Base-by-base conservation (phyloP, 2,329 filamentous ascomycete species). In the Aspergillus carbonarius region DNA sequence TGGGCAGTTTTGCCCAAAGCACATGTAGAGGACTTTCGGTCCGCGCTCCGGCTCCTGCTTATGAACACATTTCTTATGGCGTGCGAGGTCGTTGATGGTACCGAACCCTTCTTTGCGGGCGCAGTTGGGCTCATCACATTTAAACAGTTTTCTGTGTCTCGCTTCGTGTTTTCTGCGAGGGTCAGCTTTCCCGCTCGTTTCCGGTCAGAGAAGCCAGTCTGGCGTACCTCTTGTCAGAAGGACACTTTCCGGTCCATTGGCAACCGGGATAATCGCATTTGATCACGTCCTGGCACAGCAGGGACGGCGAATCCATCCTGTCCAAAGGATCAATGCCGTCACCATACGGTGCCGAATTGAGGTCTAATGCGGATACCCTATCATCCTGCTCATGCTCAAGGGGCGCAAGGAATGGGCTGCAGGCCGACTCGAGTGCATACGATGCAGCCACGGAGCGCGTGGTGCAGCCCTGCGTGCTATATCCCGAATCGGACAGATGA, bases 21-120 rank as follows among this genome's bases (percentile, higher is more conserved):
- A 95, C 57, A 80, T 82, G 63, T 83, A 91, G 39, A 79, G 79
- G 60, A 82, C 82, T 46, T 77, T 79, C 0, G 76, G 77, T 8
- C 81, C 80, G 1, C 78, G 76, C 25, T 68, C 71, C 59, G 74
- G 77, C 39, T 66, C 76, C 53, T 81, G 76, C 23, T 75, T 78
- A 70, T 96, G 92, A 5, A 90, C 86, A 60, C 87, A 89, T 68
- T 85, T 86, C 66, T 83, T 86, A 71, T 96, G 93, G 54, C 93
- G 82, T n/a, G 88, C 84, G 12, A 93, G 84, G 67, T 96, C 93
- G 70, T 96, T 96, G 17, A 78, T 74, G 0, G 91, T 96, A 17
- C 88, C 87, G 67, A 96, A 96, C 0, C 91, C 91, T 61, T 85
- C 80, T 5, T 72, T 77, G 12, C 86, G 81, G 25, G 69, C 64